Percentiles rank a stretch among this genome's conserved stretches.
These are phyloP conservation scores for Phytophthora sp. DNA, from an alignment of 352 stramenopile genomes.

Conservation along the genomic window DNA sequence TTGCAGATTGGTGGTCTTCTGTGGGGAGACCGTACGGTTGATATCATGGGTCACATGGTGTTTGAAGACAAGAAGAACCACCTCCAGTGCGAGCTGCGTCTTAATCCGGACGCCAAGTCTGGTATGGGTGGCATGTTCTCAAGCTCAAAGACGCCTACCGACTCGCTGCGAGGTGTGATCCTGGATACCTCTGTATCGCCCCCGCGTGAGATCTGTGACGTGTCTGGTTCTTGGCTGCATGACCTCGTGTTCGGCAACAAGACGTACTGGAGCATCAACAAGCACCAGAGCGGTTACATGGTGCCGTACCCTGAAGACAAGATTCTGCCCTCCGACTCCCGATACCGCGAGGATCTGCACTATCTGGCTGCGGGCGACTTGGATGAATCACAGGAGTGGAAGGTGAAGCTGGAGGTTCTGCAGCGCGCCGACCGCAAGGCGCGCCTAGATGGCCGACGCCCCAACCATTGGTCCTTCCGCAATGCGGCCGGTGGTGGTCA, in stretches of 20 bases:
- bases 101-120: slow-evolving; percentile 88
- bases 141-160: slow-evolving; percentile 75
- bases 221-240: slow-evolving; percentile 82
- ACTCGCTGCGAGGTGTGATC: slow-evolving; percentile 74
- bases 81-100: slow-evolving; percentile 71
- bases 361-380: slow-evolving; percentile 71
- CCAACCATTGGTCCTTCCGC: slow-evolving; percentile 80
- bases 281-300: slow-evolving; percentile 65
- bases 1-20: slow-evolving; percentile 78
- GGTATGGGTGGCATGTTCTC: slow-evolving; percentile 88
- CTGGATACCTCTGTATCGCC: slow-evolving; percentile 62
- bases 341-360: slow-evolving; percentile 74
- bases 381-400: slow-evolving; percentile 86
- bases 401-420: slow-evolving; percentile 81
- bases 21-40: slow-evolving; percentile 84
- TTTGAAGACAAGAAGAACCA: slow-evolving; percentile 85
- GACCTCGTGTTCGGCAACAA: slow-evolving; percentile 70
- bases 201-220: slow-evolving; percentile 67
- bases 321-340: slow-evolving; percentile 75
- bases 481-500: slow-evolving; percentile 41
- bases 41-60: slow-evolving; percentile 69
- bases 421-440: slow-evolving; percentile 81
- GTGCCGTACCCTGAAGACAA: slow-evolving; percentile 60
- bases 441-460: slow-evolving; percentile 70
- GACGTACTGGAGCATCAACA: slow-evolving; percentile 76